These are phyloP conservation scores for Colletotrichum spinosum DNA, from an alignment of 2,329 filamentous ascomycete species.

Conservation along the genomic window DNA sequence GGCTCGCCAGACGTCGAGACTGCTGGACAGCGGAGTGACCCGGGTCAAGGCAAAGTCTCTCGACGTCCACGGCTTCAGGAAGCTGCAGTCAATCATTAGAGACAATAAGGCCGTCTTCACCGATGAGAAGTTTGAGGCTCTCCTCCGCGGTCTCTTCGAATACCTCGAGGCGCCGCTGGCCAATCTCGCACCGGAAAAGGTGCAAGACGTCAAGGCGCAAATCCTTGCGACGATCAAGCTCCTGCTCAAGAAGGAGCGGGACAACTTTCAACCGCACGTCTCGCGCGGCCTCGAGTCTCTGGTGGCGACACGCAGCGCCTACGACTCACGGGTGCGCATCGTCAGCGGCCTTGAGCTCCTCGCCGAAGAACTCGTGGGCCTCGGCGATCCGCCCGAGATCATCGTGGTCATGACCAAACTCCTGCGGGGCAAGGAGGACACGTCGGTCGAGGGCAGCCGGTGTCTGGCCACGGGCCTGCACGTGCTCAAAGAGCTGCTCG, in stretches of 20 bases:
- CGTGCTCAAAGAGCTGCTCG: conserved; percentile 70
- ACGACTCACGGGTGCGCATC: conserved; percentile 78
- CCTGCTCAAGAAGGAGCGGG: conserved; percentile 75
- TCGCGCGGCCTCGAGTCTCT: conserved; percentile 75
- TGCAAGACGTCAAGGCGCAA: conserved; percentile 79
- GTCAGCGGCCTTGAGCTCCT: conserved; percentile 80
- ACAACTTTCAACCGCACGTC: conserved; percentile 75
- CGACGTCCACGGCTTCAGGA: conserved; percentile 85
- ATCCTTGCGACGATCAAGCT: conserved; percentile 80
- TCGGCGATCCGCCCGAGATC: conserved; percentile 73
- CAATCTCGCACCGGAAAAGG: conserved; percentile 70
- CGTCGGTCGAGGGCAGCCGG: conserved; percentile 59
- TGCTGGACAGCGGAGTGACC: conserved; percentile 80
- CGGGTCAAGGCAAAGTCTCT: conserved; percentile 78
- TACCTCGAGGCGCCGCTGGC: conserved; percentile 74
- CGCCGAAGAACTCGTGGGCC: conserved; percentile 76
- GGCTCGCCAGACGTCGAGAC: conserved; percentile 66
- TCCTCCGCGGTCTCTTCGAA: conserved; percentile 76
- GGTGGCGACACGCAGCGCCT: conserved; percentile 71
- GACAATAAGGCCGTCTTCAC: conserved; percentile 73
- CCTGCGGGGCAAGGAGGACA: conserved; percentile 58
- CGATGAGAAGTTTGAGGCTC: conserved; percentile 75
- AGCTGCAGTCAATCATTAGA: conserved; percentile 79
- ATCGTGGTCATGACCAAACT: conserved; percentile 64
- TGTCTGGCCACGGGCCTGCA: conserved; percentile 73